These are phyloP conservation scores for Murraya paniculata DNA, from an alignment of 345 rosid genomes.

Conservation along the genomic window DNA sequence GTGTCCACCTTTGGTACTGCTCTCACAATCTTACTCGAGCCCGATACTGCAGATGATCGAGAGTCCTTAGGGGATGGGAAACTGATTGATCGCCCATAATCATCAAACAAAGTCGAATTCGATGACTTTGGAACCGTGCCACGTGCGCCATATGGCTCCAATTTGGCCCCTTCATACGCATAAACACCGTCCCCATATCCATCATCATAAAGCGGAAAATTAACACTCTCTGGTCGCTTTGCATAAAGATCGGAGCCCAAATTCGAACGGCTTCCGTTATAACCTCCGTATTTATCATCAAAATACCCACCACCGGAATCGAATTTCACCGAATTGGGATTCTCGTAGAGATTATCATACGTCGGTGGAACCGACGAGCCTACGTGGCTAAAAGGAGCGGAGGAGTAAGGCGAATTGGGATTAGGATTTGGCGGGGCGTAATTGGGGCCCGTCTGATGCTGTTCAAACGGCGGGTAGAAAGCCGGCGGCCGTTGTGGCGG, in stretches of 20 bases:
- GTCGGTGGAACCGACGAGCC: slow-evolving; percentile 45
- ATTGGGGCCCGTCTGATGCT: slow-evolving; percentile 47
- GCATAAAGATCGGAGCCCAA: slow-evolving; percentile 59
- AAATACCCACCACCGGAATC: slow-evolving; percentile 47
- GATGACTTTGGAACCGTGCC: slow-evolving; percentile 87
- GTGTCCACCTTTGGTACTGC: slow-evolving; percentile 89
- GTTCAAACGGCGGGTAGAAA: slow-evolving; percentile 61
- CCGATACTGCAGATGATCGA: slow-evolving; percentile 16
- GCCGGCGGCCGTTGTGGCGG: slow-evolving; percentile 29
- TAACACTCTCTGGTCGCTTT: slow-evolving; percentile 55
- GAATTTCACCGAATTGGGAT: slow-evolving; percentile 44
- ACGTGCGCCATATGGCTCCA: slow-evolving; percentile 92
- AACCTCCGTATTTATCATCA: slow-evolving; percentile 48
- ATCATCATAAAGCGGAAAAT: slow-evolving; percentile 39
- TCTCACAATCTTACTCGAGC: slow-evolving; percentile 71
- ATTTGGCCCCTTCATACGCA: slow-evolving; percentile 83
- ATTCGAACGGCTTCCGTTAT: slow-evolving; percentile 44
- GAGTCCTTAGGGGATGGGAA: slow-evolving; percentile 58
- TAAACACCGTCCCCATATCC: slow-evolving; percentile 79
- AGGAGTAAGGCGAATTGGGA: slow-evolving; percentile 36
- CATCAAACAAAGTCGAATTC: slow-evolving; percentile 70
- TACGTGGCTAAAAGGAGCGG: slow-evolving; percentile 30
- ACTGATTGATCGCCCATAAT: slow-evolving; percentile 83
- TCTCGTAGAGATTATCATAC: slow-evolving; percentile 44
- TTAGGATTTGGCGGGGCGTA: slow-evolving; percentile 34